A percentile compares a stretch with the other conserved stretches of the same genome.
These are phyloP conservation scores for Mytilinidion resinicola DNA, from an alignment of 495 filamentous ascomycete genomes.

Conservation along the genomic window DNA sequence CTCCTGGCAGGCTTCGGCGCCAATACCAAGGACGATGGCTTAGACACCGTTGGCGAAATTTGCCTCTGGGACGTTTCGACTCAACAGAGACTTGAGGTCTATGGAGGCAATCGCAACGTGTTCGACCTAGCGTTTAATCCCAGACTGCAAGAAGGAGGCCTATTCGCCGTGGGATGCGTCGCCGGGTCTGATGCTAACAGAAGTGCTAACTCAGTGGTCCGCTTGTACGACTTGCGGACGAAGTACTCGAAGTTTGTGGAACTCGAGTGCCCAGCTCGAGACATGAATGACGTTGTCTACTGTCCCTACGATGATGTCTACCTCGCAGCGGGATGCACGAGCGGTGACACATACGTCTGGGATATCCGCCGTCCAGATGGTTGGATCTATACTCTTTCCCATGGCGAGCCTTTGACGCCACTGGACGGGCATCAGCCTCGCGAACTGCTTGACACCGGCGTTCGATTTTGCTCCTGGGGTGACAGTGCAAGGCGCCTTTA, in stretches of 20 bases:
- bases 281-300: conserved; percentile 79
- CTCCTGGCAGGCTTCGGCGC: conserved; percentile 75
- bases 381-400: conserved; percentile 60
- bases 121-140: conserved; percentile 82
- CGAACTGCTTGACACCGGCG: conserved; percentile 71
- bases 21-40: conserved; percentile 48
- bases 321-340: conserved; percentile 77
- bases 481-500: conserved; percentile 63
- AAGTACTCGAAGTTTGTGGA: conserved; percentile 41
- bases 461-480: conserved; percentile 78
- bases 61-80: conserved; percentile 61
- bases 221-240: conserved; percentile 42
- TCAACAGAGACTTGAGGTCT: conserved; percentile 40
- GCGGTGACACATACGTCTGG: conserved; percentile 79
- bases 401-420: conserved; percentile 62
- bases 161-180: conserved; percentile 47
- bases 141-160: conserved; percentile 43
- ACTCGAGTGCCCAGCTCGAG: conserved; percentile 68
- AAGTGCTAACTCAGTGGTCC: conserved; percentile 46
- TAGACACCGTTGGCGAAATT: conserved; percentile 58
- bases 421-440: conserved; percentile 48
- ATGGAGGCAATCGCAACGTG: conserved; percentile 58
- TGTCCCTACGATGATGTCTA: conserved; percentile 46
- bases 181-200: conserved; percentile 31
- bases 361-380: conserved; percentile 55